Base-by-base conservation (phyloP, 2,329 filamentous ascomycete genomes). In the Pestalotiopsis sp. region DNA sequence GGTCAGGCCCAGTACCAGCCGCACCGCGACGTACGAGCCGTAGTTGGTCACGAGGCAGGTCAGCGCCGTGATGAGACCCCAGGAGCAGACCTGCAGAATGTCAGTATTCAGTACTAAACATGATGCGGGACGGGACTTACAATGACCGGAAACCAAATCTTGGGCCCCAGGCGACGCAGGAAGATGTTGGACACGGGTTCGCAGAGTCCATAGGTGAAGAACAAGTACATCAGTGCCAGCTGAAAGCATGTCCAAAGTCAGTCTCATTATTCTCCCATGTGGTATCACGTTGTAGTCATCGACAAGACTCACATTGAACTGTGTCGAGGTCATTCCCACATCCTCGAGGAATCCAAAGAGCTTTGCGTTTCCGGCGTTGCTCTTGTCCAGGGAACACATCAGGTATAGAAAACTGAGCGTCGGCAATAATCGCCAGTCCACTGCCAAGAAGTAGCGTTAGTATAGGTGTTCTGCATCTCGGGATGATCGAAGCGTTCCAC, bases 141-240 rank as follows among this genome's bases (percentile, higher is more conserved):
- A 13, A 72, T 71, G 38, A 69, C 45, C n/a, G 71, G 70, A 39
- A 73, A 72, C 74, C 74, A 75, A 65, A 74, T 69, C 57, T 71
- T 72, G 78, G 83, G 81, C 77, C 81, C 64, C 78, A 83, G 69
- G 76, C 77, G 70, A 75, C 80, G 20, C 71, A 82, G 17, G 75
- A 81, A 69, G 73, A 74, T 73, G 63, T 75, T 74, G 25, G 73
- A 73, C 5, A 72, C 64, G 2, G 70, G 71, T 58, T 73, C 73
- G 62, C 67, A 69, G 1, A 72, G 64, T 12, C 71, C 73, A 52
- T 75, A 75, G 12, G 73, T 75, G 67, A 75, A 73, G 68, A 75
- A 75, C 38, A 73, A 68, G 62, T 83, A 23, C 74, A 79, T 70
- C 76, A 83, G 65, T 71, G 78, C 64, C 75, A 82, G 77, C 45